These are phyloP conservation scores for Aspergillus pseudoviridinutans DNA, from an alignment of 2,329 filamentous ascomycete species.

Conservation along the genomic window DNA sequence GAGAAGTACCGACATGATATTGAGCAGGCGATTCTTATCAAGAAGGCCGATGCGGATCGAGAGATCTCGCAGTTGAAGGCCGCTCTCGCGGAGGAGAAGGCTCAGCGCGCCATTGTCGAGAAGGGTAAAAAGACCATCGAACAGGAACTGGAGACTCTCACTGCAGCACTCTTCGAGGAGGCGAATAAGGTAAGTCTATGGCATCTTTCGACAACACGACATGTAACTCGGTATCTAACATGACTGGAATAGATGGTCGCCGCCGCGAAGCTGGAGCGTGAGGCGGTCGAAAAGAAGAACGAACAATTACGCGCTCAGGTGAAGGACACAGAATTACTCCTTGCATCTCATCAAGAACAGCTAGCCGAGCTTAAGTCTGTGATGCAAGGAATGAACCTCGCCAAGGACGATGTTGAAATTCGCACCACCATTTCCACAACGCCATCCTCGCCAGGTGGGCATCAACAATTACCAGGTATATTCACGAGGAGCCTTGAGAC, in stretches of 20 bases:
- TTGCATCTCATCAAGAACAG: conserved; percentile 90
- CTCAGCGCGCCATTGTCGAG: conserved; percentile 61
- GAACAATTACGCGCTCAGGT: conserved; percentile 83
- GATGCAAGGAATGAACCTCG: conserved; percentile 78
- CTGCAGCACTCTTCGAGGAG: conserved; percentile 92
- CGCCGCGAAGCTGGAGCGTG: conserved; percentile 77
- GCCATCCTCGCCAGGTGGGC: conserved; percentile 73
- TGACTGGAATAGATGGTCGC: conserved; percentile 70
- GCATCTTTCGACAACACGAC: background rate
- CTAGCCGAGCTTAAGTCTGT: conserved; percentile 85
- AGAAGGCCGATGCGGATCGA: conserved; percentile 68
- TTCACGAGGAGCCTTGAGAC: conserved; percentile 59
- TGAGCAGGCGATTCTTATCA: conserved; percentile 69
- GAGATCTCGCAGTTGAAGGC: conserved; percentile 61
- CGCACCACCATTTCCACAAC: conserved; percentile 64
- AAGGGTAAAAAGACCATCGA: conserved; percentile 86
- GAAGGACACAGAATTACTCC: conserved; percentile 76
- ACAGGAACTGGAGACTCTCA: conserved; percentile 84
- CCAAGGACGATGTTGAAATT: conserved; percentile 64
- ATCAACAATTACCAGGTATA: conserved; percentile 50
- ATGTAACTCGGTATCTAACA: background rate
- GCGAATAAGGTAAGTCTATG: conserved; percentile 67
- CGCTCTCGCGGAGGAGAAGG: conserved; percentile 62
- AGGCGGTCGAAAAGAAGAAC: conserved; percentile 75
- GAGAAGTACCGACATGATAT: conserved; percentile 68